Conservation (phyloP, 768 basidiomycete species). For the Tylopilus vinaceipallidus region DNA sequence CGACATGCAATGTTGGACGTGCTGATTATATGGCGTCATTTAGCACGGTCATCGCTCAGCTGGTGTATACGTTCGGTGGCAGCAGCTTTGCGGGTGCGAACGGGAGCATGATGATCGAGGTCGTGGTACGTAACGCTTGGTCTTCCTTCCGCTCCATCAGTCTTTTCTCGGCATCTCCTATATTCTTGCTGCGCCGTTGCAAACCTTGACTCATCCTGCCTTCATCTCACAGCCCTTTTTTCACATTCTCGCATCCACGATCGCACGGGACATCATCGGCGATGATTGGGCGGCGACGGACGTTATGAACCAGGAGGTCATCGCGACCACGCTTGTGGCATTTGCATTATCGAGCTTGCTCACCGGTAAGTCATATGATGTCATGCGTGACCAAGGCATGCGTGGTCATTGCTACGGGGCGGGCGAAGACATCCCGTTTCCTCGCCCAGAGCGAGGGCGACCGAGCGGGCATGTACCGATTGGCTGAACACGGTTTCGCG, state of each 20-base stretch:
- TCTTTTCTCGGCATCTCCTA: background rate
- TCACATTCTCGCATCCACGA: slow-evolving; percentile 82
- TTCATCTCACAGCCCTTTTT: slow-evolving; percentile 76
- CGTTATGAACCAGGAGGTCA: slow-evolving; percentile 61
- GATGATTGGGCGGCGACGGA: slow-evolving; percentile 40
- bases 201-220: background rate
- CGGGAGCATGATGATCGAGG: slow-evolving; percentile 98
- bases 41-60: slow-evolving; percentile 75
- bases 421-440: background rate
- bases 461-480: background rate
- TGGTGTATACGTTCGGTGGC: slow-evolving; percentile 83
- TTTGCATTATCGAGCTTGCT: slow-evolving; percentile 85
- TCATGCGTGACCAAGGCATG: too few relatives aligned
- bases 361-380: slow-evolving; percentile 56
- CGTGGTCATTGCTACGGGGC: too few relatives aligned
- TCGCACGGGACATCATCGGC: slow-evolving; percentile 56
- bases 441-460: background rate
- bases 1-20: background rate
- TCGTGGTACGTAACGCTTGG: slow-evolving; percentile 61
- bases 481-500: background rate
- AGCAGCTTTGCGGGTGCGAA: slow-evolving; percentile 89
- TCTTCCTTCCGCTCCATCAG: background rate
- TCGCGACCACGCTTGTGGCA: slow-evolving; percentile 91
- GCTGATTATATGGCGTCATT: slow-evolving; percentile 2
- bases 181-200: background rate